Evolutionary conservation across 805 yeast species (phyloP).

Genomic region (Metschnikowia shivogae): DNA sequence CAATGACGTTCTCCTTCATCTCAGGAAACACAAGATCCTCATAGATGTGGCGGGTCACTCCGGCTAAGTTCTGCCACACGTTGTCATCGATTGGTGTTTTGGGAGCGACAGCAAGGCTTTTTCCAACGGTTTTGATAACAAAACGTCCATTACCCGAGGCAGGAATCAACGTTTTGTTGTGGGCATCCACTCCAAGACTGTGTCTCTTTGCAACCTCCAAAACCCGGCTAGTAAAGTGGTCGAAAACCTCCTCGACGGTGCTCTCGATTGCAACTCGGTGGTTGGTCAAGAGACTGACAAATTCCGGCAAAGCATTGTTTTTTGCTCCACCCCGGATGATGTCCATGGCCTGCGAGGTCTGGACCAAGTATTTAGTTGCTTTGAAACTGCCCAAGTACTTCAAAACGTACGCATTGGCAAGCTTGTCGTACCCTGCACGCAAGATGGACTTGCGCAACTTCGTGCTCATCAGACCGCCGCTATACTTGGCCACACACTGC

Average conservation of each 20-base stretch:
- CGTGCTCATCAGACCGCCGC: constrained; percentile 12
- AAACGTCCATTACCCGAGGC: constrained; percentile 41
- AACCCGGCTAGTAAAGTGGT: constrained; percentile 35
- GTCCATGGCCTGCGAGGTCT: constrained; percentile 67
- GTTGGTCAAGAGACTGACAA: constrained; percentile 50
- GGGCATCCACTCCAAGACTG: constrained; percentile 44
- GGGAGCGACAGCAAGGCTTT: constrained; percentile 49
- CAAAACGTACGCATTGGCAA: constrained; percentile 33
- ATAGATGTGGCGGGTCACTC: constrained; percentile 17
- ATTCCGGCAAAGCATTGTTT: constrained; percentile 73
- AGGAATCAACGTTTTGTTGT: constrained; percentile 22
- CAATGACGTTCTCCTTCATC: constrained; percentile 28
- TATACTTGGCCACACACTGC: constrained; percentile 26
- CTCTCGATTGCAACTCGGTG: constrained; percentile 63
- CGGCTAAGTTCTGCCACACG: constrained; percentile 17
- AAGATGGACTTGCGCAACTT: constrained; percentile 23
- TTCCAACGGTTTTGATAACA: constrained; percentile 22
- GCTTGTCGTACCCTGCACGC: constrained; percentile 30
- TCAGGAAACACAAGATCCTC: constrained; percentile 22
- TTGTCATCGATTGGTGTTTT: constrained; percentile 37
- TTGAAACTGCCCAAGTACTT: constrained; percentile 22
- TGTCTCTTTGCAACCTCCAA: constrained; percentile 42
- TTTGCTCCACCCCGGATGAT: constrained; percentile 69
- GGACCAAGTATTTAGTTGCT: constrained; percentile 38
- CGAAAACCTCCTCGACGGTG: constrained; percentile 38